Percentiles rank a stretch among this genome's conserved stretches.
phyloP scores from a whole-genome alignment of 306 rosid genomes.

The Dicorynia guianensis region DNA sequence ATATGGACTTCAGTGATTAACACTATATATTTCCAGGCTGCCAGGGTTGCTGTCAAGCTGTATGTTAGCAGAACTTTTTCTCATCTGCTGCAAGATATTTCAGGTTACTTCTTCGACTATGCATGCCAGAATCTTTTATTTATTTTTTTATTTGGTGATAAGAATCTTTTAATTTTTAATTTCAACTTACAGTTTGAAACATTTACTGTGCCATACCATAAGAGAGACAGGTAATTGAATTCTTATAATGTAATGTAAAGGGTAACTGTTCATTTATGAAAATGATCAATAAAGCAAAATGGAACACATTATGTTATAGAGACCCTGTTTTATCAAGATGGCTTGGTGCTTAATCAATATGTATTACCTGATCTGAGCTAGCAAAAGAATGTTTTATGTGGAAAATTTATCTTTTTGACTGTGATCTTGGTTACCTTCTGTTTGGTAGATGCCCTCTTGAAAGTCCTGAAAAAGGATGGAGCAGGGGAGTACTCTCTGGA shows the following conservation, averaged over 20 bases:
- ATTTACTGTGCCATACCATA: neutral
- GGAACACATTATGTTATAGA: conserved; percentile 27
- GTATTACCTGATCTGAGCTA: conserved; percentile 17
- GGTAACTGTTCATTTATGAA: conserved; percentile 24
- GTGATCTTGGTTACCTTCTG: conserved; percentile 40
- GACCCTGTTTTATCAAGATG: conserved; percentile 20
- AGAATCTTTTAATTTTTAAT: conserved; percentile 36
- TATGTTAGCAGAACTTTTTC: conserved; percentile 64
- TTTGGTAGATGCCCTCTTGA: conserved; percentile 75
- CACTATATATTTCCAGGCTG: conserved; percentile 58
- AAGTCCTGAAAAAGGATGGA: conserved; percentile 69
- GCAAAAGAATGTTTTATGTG: conserved; percentile 10
- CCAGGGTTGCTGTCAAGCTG: conserved; percentile 55
- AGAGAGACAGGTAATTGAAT: conserved; percentile 28
- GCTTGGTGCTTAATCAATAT: conserved; percentile 21
- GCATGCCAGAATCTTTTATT: conserved; percentile 36
- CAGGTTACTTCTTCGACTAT: conserved; percentile 57
- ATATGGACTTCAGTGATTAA: conserved; percentile 34
- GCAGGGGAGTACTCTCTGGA: conserved; percentile 67
- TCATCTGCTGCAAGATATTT: conserved; percentile 69
- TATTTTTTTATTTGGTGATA: too few relatives aligned
- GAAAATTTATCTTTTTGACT: conserved; percentile 14
- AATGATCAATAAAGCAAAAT: conserved; percentile 29
- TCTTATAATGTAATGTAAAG: conserved; percentile 3
- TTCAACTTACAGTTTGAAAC: conserved; percentile 36